Conservation (phyloP, 441 rosid genomes). For the Gossypium gossypioides region DNA sequence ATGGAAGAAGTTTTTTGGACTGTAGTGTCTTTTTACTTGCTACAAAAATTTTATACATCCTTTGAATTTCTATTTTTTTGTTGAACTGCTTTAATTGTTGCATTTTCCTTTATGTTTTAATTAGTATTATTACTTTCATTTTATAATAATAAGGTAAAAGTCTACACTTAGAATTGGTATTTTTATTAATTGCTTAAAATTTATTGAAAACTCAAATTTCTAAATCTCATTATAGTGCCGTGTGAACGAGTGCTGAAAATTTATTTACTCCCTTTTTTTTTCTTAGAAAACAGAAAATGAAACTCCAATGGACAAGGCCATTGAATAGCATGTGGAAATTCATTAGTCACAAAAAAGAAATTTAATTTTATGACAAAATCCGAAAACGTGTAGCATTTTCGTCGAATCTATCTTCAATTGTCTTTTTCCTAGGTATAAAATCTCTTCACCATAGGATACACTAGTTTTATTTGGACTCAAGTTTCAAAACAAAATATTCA, state of each 20-base stretch:
- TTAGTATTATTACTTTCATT: not conserved
- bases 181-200: not conserved
- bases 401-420: not conserved
- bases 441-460: conserved; percentile 4
- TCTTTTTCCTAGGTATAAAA: not conserved
- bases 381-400: not conserved
- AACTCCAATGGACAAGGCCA: not conserved
- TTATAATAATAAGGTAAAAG: not conserved
- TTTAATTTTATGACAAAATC: not conserved
- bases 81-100: not conserved
- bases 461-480: not conserved
- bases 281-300: not conserved
- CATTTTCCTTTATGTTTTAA: not conserved
- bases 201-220: not conserved
- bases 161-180: not conserved
- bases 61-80: not conserved
- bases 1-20: conserved; percentile 67
- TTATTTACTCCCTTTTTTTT: not conserved
- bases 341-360: not conserved
- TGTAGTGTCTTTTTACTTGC: conserved; percentile 18
- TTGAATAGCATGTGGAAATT: not conserved
- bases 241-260: not conserved
- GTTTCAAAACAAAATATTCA: not conserved
- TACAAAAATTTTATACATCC: not conserved
- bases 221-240: not conserved